Base-by-base conservation (phyloP, 2,329 filamentous ascomycete species). In the Thelonectria olida region DNA sequence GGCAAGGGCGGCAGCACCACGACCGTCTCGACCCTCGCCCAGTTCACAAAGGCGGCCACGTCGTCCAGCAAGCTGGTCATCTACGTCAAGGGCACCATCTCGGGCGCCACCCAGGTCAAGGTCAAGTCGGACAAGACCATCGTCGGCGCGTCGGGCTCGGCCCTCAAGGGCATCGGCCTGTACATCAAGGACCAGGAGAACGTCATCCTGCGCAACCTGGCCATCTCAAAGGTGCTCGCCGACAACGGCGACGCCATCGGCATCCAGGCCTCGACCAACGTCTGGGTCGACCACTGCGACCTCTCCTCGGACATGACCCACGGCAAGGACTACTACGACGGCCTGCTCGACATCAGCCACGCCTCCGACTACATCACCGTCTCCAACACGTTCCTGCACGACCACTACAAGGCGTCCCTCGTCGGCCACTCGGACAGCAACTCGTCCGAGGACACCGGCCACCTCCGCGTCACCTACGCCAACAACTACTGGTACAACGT, bases 241-340 rank as follows among this genome's bases (percentile, higher is more conserved):
- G 73, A 75, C 23, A 81, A 84, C 63, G 87, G 87, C 19, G 88
- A 90, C 67, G 85, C 84, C 59, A 83, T 90, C 66, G 84, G 82
- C 64, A 84, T 89, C 61, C 83, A 89, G 74, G 73, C 72, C 12
- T 82, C 83, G 50, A 84, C 74, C 58, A 88, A 89, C 65, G 80
- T 88, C 70, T 91, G 88, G 89, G 78, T 91, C 50, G 89, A 91
- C 77, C 89, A 91, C 78, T 81, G 82, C 73, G 88, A 91, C 65
- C 80, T 91, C 20, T 87, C 84, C 5, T 87, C 85, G 22, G 84
- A 90, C 76, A 72, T 73, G 31, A 78, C 82, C 68, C 80, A 85
- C 72, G 86, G 82, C 79, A 91, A 91, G 79, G 88, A 92, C 79
- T 89, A 85, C 79, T 91, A 89, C 72, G 89, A 91, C 58, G 89